These are phyloP conservation scores for Pythium rishiriense DNA, from an alignment of 352 stramenopile species.

Conservation along the genomic window DNA sequence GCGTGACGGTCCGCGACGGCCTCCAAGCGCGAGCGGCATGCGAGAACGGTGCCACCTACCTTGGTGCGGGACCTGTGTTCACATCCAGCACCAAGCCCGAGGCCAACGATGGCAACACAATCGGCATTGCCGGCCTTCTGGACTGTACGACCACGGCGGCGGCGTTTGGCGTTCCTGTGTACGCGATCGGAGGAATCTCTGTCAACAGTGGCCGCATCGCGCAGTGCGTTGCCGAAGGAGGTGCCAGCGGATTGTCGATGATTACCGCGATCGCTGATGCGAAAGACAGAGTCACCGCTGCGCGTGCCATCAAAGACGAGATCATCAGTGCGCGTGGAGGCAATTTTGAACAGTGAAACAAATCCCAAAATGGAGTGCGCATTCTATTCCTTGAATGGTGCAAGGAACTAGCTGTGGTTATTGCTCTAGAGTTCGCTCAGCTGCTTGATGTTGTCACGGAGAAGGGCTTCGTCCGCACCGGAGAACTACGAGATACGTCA, in stretches of 20 bases:
- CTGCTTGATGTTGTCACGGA: conserved; percentile 74
- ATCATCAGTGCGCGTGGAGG: background rate
- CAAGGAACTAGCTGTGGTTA: background rate
- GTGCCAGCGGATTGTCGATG: conserved; percentile 45
- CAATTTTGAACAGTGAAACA: background rate
- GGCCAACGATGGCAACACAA: conserved; percentile 52
- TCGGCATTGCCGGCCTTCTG: conserved; percentile 41
- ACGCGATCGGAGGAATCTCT: conserved; percentile 50
- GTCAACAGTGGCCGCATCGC: conserved; percentile 39
- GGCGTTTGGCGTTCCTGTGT: conserved; percentile 42
- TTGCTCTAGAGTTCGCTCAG: conserved; percentile 62
- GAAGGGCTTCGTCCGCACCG: conserved; percentile 73
- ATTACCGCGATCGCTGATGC: conserved; percentile 50
- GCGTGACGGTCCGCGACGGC: conserved; percentile 52
- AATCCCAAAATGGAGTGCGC: no score
- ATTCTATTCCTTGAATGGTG: background rate
- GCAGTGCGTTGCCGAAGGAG: conserved; percentile 40
- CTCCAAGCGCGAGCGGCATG: conserved; percentile 42
- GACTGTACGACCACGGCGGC: conserved; percentile 27
- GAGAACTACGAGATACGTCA: conserved; percentile 46
- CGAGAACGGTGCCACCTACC: conserved; percentile 44
- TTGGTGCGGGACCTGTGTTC: conserved; percentile 56
- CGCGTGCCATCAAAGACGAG: conserved; percentile 28
- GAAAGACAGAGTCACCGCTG: conserved; percentile 31
- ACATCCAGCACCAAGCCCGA: conserved; percentile 52